Base-by-base conservation (phyloP, 305 asterid species). In the Fraxinus platypoda region DNA sequence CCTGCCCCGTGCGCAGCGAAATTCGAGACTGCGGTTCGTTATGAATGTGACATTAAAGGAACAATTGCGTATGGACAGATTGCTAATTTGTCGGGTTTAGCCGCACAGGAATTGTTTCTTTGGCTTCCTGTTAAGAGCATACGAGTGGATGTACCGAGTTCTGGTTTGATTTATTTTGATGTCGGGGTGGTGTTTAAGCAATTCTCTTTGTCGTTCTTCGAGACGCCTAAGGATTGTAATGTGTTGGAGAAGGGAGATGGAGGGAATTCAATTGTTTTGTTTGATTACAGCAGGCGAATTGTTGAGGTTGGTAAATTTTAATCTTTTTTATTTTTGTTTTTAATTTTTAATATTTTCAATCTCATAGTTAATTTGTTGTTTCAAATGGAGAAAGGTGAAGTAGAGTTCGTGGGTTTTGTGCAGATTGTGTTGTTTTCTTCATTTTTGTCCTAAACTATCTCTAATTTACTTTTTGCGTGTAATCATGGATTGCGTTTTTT, bases 91-190 rank as follows among this genome's bases (percentile, higher is more conserved):
- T 89, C 94, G 3, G 98, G 98, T 33, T 87, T 95, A 4, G 88
- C 97, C 0, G 90, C 98, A 0, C 89, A 92, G 88, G 98, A 95
- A 41, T 88, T 95, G 23, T 95, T 95, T 35, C 89, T 95, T 3
- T 95, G 98, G 98, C 88, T 95, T 34, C 93, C 98, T 13, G 98
- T 95, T 6, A 90, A 91, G 83, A 86, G 83, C 28, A 92, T 95
- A 35, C 90, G 84, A 83, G 98, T 95, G 37, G 98, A 94, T 82
- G 59, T 92, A 41, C 98, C 98, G 2, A 92, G 95, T 86, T 91
- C 98, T 52, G 98, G 99, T 3, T 86, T 95, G 94, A 92, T 95
- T 84, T 95, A 94, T 84, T 95, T 94, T 64, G 98, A 95, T 77
- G 98, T 89, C 0, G 97, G 97, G 7, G 90, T 92, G 76, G 95